Base-by-base conservation (phyloP, 371 early-diverging fungal genomes). In the Syncephalastrum racemosum region DNA sequence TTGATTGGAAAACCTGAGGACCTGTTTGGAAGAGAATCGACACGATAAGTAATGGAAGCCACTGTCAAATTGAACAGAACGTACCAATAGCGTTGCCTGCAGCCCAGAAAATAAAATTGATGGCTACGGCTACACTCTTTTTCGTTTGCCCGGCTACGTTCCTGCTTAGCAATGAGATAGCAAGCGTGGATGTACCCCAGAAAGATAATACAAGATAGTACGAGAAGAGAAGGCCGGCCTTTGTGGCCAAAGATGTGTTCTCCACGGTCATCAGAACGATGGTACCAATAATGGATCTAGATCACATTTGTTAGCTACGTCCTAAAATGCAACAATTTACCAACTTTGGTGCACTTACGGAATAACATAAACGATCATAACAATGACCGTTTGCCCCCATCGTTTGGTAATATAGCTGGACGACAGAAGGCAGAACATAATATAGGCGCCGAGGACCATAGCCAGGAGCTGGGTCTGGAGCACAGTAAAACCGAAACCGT, bases 61-160 rank as follows among this genome's bases (percentile, higher is more conserved):
- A 12, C 2, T 10, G 10, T 8, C 6, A 31, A 31, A 2, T 12
- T 31, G 12, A 2, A 25, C 20, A 31, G 36, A 10, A 31, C 56
- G 41, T 56, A 64, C 64, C 66, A 39, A 65, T 61, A 14, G 66
- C 66, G n/a, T 65, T 65, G 19, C 66, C 66, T 15, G 58, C 53
- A 4, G 66, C 66, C 66, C 66, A 65, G 18, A 61, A 57, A 14
- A 65, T 54, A 44, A 65, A 65, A 46, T 65, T 65, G 12, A 65
- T 36, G 6, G 66, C 66, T n/a, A 57, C 58, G 6, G 66, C 62
- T 2, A 56, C 54, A 18, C 58, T 47, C 44, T 65, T 65, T 14
- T 65, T 65, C 16, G 66, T 65, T 43, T 65, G 66, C 18, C 66
- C 66, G 23, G 54, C 66, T 27, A 65, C 58, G 24, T 65, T 65